Base-by-base conservation (phyloP, 2,329 filamentous ascomycete genomes). In the Nemania sp. region DNA sequence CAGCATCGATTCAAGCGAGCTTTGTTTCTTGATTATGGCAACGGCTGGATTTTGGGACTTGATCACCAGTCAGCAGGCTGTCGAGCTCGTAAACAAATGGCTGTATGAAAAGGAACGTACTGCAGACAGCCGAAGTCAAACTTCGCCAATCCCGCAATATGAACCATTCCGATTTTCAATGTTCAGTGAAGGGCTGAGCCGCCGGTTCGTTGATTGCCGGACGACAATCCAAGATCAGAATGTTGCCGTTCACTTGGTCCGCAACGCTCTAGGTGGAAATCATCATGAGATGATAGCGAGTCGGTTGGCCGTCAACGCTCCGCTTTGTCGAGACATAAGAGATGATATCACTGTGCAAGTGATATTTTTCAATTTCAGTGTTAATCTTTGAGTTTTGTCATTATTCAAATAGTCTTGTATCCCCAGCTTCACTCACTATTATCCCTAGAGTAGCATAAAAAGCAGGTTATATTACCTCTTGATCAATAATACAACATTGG, bases 261-360 rank as follows among this genome's bases (percentile, higher is more conserved):
- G 47, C n/a, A 49, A 42, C 12, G 37, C n/a, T 3, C 47, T 49
- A 14, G 37, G 47, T 6, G 37, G 37, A 15, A 22, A 36, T 11
- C 11, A 42, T 22, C 47, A 28, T 9, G 28, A 20, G 2, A 2
- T 49, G 20, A 28, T 49, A 28, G 28, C 46, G 3, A 14, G n/a
- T 6, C 37, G 15, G 7, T 23, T 42, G 9, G 37, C 37, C 20
- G n/a, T 22, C 12, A 6, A 1, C 5, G 3, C 40, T 8, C 24
- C 40, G 5, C 30, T 11, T 3, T 30, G 14, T 22, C 5, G 11
- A 2, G 6, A 6, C 1, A 11, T 28, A 15, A 36, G 47, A 14
- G 26, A 49, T 24, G 22, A 49, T 9, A 49, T 42, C 3, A 49
- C 37, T 8, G 37, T 49, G 6, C 28, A 42, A 14, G 47, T 49